These are phyloP conservation scores for Articulospora tetracladia DNA, from an alignment of 495 filamentous ascomycete species.

Conservation along the genomic window DNA sequence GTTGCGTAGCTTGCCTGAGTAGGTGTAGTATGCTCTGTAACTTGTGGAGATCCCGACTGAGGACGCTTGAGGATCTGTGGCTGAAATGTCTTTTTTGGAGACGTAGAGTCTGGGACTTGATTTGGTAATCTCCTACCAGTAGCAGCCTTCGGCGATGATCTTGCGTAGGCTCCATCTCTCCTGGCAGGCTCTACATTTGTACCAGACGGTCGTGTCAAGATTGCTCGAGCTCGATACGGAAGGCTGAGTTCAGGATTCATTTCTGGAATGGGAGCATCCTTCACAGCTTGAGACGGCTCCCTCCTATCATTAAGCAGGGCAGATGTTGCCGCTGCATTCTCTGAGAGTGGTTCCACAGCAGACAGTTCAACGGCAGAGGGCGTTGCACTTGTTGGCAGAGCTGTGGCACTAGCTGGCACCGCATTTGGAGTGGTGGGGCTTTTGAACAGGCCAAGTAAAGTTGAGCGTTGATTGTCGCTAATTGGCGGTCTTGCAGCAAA, in stretches of 20 bases:
- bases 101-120: not conserved
- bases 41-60: slow-evolving; percentile 21
- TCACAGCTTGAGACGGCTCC: slow-evolving; percentile 1
- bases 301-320: slow-evolving; percentile 14
- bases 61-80: slow-evolving; percentile 58
- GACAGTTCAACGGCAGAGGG: slow-evolving; percentile 23
- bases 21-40: slow-evolving; percentile 20
- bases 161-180: not conserved
- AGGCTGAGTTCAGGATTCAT: slow-evolving; percentile 23
- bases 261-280: slow-evolving; percentile 15
- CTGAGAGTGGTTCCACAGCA: slow-evolving; percentile 22
- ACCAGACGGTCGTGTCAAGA: slow-evolving; percentile 15
- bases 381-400: slow-evolving; percentile 18
- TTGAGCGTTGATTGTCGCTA: slow-evolving; percentile 40
- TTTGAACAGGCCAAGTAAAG: slow-evolving; percentile 48
- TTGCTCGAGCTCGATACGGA: slow-evolving; percentile 18
- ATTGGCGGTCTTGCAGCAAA: slow-evolving; percentile 20
- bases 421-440: slow-evolving; percentile 24
- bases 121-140: not conserved
- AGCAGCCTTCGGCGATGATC: not conserved
- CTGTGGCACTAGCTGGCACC: slow-evolving; percentile 15
- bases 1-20: slow-evolving; percentile 7
- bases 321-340: slow-evolving; percentile 16
- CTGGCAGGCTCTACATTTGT: slow-evolving; percentile 19
- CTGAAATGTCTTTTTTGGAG: slow-evolving; percentile 38